A percentile compares a stretch with the other conserved stretches of the same genome.
phyloP scores from a whole-genome alignment of 192 early-diverging fungal species.

The Lobulomyces angularis region DNA sequence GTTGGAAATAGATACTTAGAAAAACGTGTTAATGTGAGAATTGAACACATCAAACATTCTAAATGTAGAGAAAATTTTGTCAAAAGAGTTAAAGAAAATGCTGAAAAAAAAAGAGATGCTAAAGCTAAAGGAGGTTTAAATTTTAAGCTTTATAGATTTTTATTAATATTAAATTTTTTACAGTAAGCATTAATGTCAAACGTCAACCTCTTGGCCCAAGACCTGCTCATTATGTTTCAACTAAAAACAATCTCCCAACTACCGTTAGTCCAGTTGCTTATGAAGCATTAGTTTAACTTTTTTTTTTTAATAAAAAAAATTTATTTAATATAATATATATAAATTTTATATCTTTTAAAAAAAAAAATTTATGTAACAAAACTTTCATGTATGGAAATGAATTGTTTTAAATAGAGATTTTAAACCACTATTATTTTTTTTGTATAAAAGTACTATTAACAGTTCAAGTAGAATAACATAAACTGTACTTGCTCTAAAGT shows the following conservation, averaged over 20 bases:
- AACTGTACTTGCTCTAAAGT: no score
- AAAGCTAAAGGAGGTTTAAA: conserved; percentile 55
- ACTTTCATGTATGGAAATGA: no score
- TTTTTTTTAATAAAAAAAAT: no score
- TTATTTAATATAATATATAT: no score
- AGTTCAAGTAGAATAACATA: no score
- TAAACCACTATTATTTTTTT: no score
- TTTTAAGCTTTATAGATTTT: not conserved
- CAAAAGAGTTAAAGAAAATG: conserved; percentile 93
- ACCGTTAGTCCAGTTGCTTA: conserved; percentile 94
- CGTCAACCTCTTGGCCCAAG: conserved; percentile 82
- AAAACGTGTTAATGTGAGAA: conserved; percentile 95
- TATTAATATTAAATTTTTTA: conserved; percentile 1
- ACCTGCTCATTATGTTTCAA: conserved; percentile 75
- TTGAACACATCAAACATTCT: conserved; percentile 99
- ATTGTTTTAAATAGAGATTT: no score
- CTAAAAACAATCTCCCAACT: conserved; percentile 75
- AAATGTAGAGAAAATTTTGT: conserved; percentile 98
- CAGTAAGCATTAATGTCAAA: conserved; percentile 66
- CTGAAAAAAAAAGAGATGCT: conserved; percentile 68
- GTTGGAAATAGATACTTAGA: conserved; percentile 97
- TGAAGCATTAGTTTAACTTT: conserved; percentile 69
- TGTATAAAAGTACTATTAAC: no score
- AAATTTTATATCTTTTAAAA: no score
- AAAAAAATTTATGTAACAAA: no score